Evolutionary conservation across 108 stramenopile species (phyloP), one percentile per base, ranked within the genome.

Genomic region (Skeletonema costatum): DNA sequence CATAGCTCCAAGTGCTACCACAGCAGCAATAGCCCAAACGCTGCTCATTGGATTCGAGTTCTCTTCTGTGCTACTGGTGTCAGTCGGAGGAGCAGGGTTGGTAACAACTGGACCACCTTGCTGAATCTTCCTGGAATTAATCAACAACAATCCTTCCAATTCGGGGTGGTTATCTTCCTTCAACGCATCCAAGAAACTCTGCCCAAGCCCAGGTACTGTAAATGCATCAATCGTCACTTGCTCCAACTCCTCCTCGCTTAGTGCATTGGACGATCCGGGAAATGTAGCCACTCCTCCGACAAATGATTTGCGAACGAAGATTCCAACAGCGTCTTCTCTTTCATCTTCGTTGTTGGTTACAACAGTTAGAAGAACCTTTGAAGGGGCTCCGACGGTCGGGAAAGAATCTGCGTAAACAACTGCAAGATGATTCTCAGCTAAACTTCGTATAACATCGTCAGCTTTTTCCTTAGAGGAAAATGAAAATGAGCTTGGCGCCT

Each of bases 161-260:
- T 71, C 70, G 3, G 64, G 65, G 32, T 78, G 44, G 25, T 67
- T 19, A 17, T 32, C 32, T 16, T 71, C 71, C 41, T 38, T 6
- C 59, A 78, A 17, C 29, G 33, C 64, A 36, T 39, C 71, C 29
- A 78, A 42, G 61, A 78, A 78, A 11, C 66, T 38, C 32, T 78
- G 70, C 31, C 77, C 77, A 33, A 61, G 58, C 17, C 77, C 77
- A 8, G 77, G 77, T 66, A 78, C 71, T 36, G 61, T 30, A 21
- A 78, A 78, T n/a, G 77, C 77, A 29, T 44, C 31, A 16, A 78
- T 16, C n/a, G 77, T 78, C 48, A 97, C 93, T 76, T 97, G 25
- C 78, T 98, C 64, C 89, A 98, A 73, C 85, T 98, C 61, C 93
- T 96, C 33, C 94, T 97, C 58, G 97, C 97, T 67, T 96, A 98